Evolutionary conservation across 2,329 filamentous ascomycete genomes (phyloP).

Genomic region (Sphaerulina vaccinii): DNA sequence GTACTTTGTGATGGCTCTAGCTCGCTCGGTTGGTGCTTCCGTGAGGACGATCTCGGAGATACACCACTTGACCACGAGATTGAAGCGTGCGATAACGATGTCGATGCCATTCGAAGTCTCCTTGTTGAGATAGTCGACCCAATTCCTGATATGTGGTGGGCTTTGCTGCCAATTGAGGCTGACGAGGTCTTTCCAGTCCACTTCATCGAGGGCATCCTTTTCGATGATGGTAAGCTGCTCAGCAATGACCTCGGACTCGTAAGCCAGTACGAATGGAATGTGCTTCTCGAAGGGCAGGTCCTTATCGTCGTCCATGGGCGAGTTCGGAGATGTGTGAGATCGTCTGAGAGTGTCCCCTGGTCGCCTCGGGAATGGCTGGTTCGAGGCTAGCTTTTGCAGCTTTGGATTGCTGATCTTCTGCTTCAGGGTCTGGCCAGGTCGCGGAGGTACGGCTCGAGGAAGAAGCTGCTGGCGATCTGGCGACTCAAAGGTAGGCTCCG

Average conservation of each 20-base stretch:
- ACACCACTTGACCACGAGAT: conserved; percentile 84
- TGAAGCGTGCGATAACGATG: conserved; percentile 81
- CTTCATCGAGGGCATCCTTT: conserved; percentile 80
- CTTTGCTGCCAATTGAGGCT: conserved; percentile 78
- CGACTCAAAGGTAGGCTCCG: conserved; percentile 26
- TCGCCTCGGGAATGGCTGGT: conserved; percentile 25
- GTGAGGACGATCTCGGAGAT: conserved; percentile 78
- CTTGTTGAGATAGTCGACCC: conserved; percentile 76
- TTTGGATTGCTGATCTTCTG: conserved; percentile 26
- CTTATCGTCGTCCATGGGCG: neutral
- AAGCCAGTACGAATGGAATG: conserved; percentile 76
- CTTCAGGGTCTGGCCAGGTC: conserved; percentile 22
- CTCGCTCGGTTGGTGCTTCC: conserved; percentile 67
- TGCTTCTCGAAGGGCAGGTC: conserved; percentile 47
- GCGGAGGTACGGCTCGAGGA: conserved; percentile 14
- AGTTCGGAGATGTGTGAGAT: conserved; percentile 5
- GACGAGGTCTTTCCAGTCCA: conserved; percentile 84
- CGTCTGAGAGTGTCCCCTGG: conserved; percentile 10
- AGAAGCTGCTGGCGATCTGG: conserved; percentile 25
- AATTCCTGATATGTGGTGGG: conserved; percentile 48
- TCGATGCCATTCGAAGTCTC: conserved; percentile 62
- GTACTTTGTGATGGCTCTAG: conserved; percentile 73
- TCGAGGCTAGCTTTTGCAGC: conserved; percentile 22
- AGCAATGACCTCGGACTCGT: conserved; percentile 74
- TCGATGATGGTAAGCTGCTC: conserved; percentile 84